Base-by-base conservation (phyloP, 1,284 basidiomycete genomes). In the Rhodotorula sp. region DNA sequence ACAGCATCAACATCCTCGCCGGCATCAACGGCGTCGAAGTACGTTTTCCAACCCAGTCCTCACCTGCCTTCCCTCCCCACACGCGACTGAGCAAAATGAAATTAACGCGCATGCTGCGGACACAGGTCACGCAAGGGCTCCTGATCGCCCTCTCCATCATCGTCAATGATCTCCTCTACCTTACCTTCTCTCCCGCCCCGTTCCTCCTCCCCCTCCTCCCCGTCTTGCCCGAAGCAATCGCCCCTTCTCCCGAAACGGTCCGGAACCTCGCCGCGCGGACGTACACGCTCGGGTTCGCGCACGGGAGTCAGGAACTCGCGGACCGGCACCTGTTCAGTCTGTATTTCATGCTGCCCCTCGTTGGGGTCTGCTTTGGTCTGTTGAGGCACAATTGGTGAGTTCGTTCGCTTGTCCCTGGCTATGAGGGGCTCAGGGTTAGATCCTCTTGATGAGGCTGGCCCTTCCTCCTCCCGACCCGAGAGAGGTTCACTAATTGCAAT, bases 1-100 rank as follows among this genome's bases (percentile, higher is more conserved):
- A 99, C 82, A 91, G 91, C 80, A 97, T 99, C 85, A 99, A 99
- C 81, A 99, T 99, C 77, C 87, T 99, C 14, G 96, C 95, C 5
- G 96, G 96, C 8, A 91, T 98, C 77, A 99, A 99, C 79, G 96
- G 95, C 18, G 89, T 96, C 2, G 96, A 99, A 83, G 82, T 77
- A 20, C 37, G 75, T 53, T 17, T 51, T 37, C 30, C 1, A 18
- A 3, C 33, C 26, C 37, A 53, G 30, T 42, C 5, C n/a, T 2
- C 6, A n/a, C 22, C 46, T 30, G 12, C 44, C 17, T 6, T 26
- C 68, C n/a, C n/a, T n/a, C n/a, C n/a, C n/a, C n/a, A n/a, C n/a
- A n/a, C n/a, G n/a, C n/a, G n/a, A n/a, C n/a, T n/a, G n/a, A n/a
- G n/a, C n/a, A n/a, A n/a, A n/a, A n/a, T n/a, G n/a, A n/a, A n/a